Conservation (phyloP, 2,329 filamentous ascomycete species). For the Periconia digitata region DNA sequence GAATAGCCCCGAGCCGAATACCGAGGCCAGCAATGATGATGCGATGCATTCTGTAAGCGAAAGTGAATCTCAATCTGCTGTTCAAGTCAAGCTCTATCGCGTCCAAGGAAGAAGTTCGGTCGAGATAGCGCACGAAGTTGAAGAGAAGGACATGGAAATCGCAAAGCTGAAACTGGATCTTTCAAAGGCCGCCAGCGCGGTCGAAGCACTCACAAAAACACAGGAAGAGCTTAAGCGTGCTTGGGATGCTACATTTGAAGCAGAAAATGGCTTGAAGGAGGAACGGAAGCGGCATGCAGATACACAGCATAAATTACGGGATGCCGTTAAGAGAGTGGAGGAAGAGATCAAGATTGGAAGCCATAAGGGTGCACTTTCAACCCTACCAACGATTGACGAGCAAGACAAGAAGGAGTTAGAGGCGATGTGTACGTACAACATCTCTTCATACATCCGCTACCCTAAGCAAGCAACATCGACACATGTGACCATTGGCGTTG, state of each 20-base stretch:
- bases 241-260: slow-evolving; percentile 34
- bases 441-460: no score
- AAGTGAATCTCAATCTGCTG: slow-evolving; percentile 17
- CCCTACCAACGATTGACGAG: slow-evolving; percentile 37
- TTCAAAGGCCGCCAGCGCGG: slow-evolving; percentile 14
- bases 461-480: no score
- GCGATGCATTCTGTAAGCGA: slow-evolving; percentile 4
- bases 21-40: slow-evolving; percentile 14
- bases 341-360: slow-evolving; percentile 17
- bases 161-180: slow-evolving; percentile 31
- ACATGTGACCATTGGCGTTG: no score
- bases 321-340: slow-evolving; percentile 17
- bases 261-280: slow-evolving; percentile 28
- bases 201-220: slow-evolving; percentile 27
- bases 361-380: slow-evolving; percentile 14
- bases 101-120: slow-evolving; percentile 28
- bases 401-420: slow-evolving; percentile 37
- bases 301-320: slow-evolving; percentile 28
- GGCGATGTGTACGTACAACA: slow-evolving; percentile 24
- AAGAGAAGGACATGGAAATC: slow-evolving; percentile 33
- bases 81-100: slow-evolving; percentile 33
- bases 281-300: slow-evolving; percentile 30
- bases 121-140: slow-evolving; percentile 10
- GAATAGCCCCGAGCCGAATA: slow-evolving; percentile 10
- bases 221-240: slow-evolving; percentile 35